Percentiles rank a stretch among this genome's conserved stretches.
phyloP scores from a whole-genome alignment of 371 early-diverging fungal genomes.

The Mortierella sp. region DNA sequence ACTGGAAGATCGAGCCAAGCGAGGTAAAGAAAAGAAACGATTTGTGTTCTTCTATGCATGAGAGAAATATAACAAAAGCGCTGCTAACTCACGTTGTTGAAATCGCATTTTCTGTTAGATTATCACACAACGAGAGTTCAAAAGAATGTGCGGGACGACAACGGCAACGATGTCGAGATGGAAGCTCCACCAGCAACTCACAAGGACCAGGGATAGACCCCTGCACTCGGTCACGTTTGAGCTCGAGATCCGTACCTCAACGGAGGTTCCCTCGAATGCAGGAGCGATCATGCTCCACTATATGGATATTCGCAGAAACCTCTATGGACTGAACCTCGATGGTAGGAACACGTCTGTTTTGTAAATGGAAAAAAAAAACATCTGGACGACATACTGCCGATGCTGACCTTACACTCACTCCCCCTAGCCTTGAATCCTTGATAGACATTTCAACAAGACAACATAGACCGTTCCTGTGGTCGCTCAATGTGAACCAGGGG shows the following conservation, averaged over 20 bases:
- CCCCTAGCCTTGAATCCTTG: background rate
- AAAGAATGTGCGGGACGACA: background rate
- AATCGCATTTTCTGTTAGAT: no score
- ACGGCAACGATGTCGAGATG: background rate
- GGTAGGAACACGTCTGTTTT: background rate
- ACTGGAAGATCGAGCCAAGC: slow-evolving; percentile 7
- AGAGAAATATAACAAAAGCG: no score
- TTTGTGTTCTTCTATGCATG: no score
- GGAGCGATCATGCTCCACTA: background rate
- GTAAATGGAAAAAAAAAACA: background rate
- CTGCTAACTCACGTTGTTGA: no score
- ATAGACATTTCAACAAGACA: background rate
- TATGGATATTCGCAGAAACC: slow-evolving; percentile 5
- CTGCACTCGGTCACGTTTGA: background rate
- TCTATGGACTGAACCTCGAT: slow-evolving; percentile 2
- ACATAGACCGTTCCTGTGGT: background rate
- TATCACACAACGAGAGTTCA: slow-evolving; percentile 3
- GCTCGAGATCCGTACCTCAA: background rate
- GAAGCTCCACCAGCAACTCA: background rate
- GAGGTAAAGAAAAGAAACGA: no score
- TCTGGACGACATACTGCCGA: no score
- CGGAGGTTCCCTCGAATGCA: background rate
- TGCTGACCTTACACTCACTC: background rate
- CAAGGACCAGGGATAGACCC: background rate
- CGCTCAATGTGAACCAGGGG: slow-evolving; percentile 1